Conservation (phyloP, 2,329 filamentous ascomycete genomes). For the Onygenales sp. region DNA sequence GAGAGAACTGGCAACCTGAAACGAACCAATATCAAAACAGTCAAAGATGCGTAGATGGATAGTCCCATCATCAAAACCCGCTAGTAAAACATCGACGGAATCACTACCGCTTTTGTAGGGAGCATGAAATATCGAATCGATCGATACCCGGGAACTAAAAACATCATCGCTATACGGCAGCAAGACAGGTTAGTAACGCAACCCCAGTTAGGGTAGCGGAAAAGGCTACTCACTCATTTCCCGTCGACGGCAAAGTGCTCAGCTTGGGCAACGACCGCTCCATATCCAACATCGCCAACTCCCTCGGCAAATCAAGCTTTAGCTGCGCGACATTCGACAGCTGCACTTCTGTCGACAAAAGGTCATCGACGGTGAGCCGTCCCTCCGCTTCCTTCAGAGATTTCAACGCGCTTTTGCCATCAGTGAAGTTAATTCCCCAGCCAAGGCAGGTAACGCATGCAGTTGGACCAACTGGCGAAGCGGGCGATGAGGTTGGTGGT, state of each 20-base stretch:
- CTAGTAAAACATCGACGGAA: conserved; percentile 68
- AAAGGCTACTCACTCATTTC: conserved; percentile 41
- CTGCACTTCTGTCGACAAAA: conserved; percentile 30
- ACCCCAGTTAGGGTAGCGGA: not conserved
- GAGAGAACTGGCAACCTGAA: conserved; percentile 32
- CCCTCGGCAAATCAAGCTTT: conserved; percentile 55
- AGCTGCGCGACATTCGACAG: conserved; percentile 27
- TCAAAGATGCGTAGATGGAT: conserved; percentile 78
- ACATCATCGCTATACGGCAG: conserved; percentile 40
- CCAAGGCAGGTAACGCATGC: conserved; percentile 39
- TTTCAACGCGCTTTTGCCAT: conserved; percentile 35
- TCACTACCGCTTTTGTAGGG: conserved; percentile 57
- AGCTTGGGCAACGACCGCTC: conserved; percentile 68
- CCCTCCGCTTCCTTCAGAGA: conserved; percentile 21
- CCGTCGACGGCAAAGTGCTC: conserved; percentile 58
- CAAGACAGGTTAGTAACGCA: conserved; percentile 16
- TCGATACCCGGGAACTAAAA: conserved; percentile 59
- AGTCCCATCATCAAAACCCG: conserved; percentile 60
- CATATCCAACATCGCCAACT: conserved; percentile 65
- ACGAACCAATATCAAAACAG: conserved; percentile 65
- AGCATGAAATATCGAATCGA: conserved; percentile 60
- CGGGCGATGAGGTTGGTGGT: conserved; percentile 41
- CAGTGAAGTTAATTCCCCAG: conserved; percentile 48
- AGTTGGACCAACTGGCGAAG: conserved; percentile 30
- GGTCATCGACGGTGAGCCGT: conserved; percentile 31